Evolutionary conservation across 768 basidiomycete species (phyloP), one percentile per base, ranked within the genome.

Genomic region (Scleroderma citrinum): DNA sequence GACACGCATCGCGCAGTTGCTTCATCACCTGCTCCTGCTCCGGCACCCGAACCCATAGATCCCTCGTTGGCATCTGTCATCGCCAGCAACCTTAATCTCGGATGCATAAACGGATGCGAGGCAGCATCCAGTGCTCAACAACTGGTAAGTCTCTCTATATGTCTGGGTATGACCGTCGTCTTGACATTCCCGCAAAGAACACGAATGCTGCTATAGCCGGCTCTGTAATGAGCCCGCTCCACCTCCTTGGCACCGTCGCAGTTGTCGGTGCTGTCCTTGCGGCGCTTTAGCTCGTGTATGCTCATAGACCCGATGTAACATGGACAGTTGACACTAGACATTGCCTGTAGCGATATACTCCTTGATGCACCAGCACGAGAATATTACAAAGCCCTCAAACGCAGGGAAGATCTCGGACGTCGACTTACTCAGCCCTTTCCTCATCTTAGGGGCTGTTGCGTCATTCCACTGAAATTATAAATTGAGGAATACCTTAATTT

Each of bases 81-180:
- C 5, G 44, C 53, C 20, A 66, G 48, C 37, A 66, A 67, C 48
- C 45, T 54, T 19, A 60, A 64, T 23, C 46, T 62, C 11, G 54
- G 38, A 13, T 66, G 64, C 35, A 32, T 41, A 14, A 29, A 66
- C 3, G 64, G 59, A 24, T 67, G 66, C 24, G 2, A 44, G 1
- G 55, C 31, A 0, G 46, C 63, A 17, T 44, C 49, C 3, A 58
- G 56, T 37, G 54, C 48, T 19, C 55, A 63, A 29, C 56, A 58
- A 5, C 53, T 57, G 20, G 64, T 66, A 44, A 38, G 59, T 29
- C 26, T 29, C n/a, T n/a, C n/a, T n/a, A n/a, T n/a, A n/a, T n/a
- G n/a, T n/a, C n/a, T n/a, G n/a, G n/a, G n/a, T n/a, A n/a, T n/a
- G n/a, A n/a, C n/a, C n/a, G n/a, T n/a, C n/a, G n/a, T n/a, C 17